Evolutionary conservation across 2,329 filamentous ascomycete species (phyloP).

Genomic region (Chaetomiaceae sp.): DNA sequence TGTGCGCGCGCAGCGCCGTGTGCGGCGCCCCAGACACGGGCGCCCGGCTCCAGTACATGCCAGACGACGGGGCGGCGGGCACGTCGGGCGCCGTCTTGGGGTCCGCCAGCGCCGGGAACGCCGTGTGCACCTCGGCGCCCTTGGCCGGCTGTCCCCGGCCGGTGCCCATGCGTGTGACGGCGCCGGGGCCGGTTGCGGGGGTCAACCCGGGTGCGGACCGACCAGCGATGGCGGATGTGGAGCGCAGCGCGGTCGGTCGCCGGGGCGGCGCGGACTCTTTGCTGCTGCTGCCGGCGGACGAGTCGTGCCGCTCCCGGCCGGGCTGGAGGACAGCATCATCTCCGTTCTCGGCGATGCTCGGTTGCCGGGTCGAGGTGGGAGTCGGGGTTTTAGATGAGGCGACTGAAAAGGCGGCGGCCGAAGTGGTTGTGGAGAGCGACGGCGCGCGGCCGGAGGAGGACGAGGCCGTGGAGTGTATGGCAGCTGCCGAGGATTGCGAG

Average conservation of each 20-base stretch:
- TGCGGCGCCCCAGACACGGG: conserved; percentile 57
- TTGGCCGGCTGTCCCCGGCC: conserved; percentile 21
- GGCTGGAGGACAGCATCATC: conserved; percentile 21
- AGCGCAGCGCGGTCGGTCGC: conserved; percentile 43
- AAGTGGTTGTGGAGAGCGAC: conserved; percentile 23
- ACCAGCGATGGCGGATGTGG: conserved; percentile 46
- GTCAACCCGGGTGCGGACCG: conserved; percentile 22
- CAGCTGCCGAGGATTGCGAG: conserved; percentile 42
- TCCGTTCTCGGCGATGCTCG: conserved; percentile 25
- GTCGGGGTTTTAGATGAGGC: conserved; percentile 17
- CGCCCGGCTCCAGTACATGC: conserved; percentile 67
- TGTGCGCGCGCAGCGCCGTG: conserved; percentile 59
- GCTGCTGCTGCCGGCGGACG: conserved; percentile 23
- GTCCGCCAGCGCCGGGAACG: conserved; percentile 53
- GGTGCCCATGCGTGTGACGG: conserved; percentile 23
- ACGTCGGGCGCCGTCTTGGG: conserved; percentile 53
- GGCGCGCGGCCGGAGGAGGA: conserved; percentile 26
- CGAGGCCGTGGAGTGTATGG: conserved; percentile 25
- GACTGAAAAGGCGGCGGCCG: conserved; percentile 16
- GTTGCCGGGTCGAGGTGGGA: conserved; percentile 17
- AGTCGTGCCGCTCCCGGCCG: conserved; percentile 21
- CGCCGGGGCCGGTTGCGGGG: conserved; percentile 11
- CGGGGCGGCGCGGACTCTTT: conserved; percentile 23
- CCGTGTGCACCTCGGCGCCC: conserved; percentile 39
- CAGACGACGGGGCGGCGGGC: conserved; percentile 56